Base-by-base conservation (phyloP, 257 asterid species). In the Solanum virginianum region DNA sequence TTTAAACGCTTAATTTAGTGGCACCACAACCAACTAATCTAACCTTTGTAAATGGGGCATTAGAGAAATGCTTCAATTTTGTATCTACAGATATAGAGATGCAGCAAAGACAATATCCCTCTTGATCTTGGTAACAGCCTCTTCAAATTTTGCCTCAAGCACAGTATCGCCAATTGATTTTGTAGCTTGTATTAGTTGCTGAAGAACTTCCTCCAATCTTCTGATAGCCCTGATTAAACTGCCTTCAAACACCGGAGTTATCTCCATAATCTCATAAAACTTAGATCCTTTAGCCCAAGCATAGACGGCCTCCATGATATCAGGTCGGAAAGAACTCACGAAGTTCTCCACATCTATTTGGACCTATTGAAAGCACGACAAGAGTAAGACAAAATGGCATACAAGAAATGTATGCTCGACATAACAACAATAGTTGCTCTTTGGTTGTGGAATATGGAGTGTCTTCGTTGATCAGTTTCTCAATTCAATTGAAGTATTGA, bases 61-160 rank as follows among this genome's bases (percentile, higher is more conserved):
- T 16, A 11, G 41, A 29, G 65, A 53, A 17, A 79, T 53, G 26
- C 49, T 39, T 53, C 65, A 79, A 79, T 53, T 26, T 53, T 54
- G 45, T 29, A 71, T 69, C 90, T 94, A 96, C 83, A 96, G 70
- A 89, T 96, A 96, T 57, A 96, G 92, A 47, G 99, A 96, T 75
- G 99, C 99, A 16, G 99, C 99, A 91, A 95, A 96, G 85, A 96
- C 99, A 16, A 96, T 96, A 86, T 96, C 99, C 87, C 99, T 95
- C 93, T 96, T 96, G 91, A 96, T 96, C 92, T 89, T 95, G 89
- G 91, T 71, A 54, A 95, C 97, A 24, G 98, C 99, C 24, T 96
- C 97, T 90, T 96, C 98, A 86, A 95, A 96, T 90, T 96, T 96
- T 29, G 84, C 88, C 90, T 95, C 97, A 15, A 94, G 99, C 80